phyloP scores from a whole-genome alignment of 805 yeast genomes.

The Komagataella populi region DNA sequence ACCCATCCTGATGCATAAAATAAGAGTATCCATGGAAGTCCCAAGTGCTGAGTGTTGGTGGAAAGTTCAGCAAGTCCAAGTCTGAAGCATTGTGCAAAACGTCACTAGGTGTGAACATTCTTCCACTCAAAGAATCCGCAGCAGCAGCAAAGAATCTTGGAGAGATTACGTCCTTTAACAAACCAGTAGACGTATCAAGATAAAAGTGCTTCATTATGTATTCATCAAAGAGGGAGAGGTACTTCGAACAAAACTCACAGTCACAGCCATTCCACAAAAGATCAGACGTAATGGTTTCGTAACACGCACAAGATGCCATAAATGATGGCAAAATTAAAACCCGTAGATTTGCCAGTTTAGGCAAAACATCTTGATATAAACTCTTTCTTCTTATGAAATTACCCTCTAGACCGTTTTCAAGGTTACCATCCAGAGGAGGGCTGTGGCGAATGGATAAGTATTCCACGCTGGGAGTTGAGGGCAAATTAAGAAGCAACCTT shows the following conservation, averaged over 20 bases:
- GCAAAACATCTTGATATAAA: conserved; percentile 34
- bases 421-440: conserved; percentile 42
- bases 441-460: conserved; percentile 41
- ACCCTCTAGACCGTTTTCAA: conserved; percentile 61
- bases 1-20: conserved; percentile 24
- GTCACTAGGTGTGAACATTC: conserved; percentile 14
- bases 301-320: conserved; percentile 46
- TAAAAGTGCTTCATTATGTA: conserved; percentile 53
- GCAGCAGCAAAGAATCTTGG: conserved; percentile 41
- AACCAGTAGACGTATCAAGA: conserved; percentile 29
- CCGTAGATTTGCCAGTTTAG: conserved; percentile 26
- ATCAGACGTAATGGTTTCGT: conserved; percentile 59
- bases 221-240: conserved; percentile 39
- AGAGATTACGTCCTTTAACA: conserved; percentile 47
- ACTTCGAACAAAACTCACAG: conserved; percentile 38
- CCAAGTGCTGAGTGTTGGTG: conserved; percentile 26
- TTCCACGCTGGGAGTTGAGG: conserved; percentile 9
- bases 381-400: conserved; percentile 48
- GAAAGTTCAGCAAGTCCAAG: conserved; percentile 14
- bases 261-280: conserved; percentile 69
- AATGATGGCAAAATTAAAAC: conserved; percentile 44
- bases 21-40: conserved; percentile 32
- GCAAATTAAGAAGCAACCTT: conserved; percentile 23
- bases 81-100: conserved; percentile 14
- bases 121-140: conserved; percentile 25